Evolutionary conservation across 192 early-diverging fungal species (phyloP), one percentile per base, ranked within the genome.

Genomic region (Blastocladiella britannica): DNA sequence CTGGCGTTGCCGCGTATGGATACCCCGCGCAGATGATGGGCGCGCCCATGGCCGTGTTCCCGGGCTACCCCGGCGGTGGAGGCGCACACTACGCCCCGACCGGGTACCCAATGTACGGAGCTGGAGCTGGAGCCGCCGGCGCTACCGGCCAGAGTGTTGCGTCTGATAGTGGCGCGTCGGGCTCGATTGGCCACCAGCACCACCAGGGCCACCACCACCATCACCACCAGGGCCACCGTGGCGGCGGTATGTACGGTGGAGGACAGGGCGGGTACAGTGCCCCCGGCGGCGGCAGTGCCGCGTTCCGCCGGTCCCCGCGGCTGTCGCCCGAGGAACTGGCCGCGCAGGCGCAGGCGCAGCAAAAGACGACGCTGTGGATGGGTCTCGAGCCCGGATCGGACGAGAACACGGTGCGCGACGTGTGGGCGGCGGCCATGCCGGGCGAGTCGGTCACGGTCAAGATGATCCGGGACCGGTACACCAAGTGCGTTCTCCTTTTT

Each of bases 311-410:
- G 1, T 47, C 37, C 37, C 37, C 37, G 7, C 37, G 15, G 37
- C 37, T 47, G 15, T 47, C 37, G 6, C 37, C 37, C 15, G 37
- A 9, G 15, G 37, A 47, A 9, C 2, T 47, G 0, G 5, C 29
- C 29, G 29, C 29, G 29, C 29, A 30, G 29, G 12, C 12, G 15
- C 15, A 9, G 37, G 37, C 37, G 15, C 15, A 47, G 37, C n/a
- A 47, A 2, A 47, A 47, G 37, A 20, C 37, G 37, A 47, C 37
- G 37, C 37, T 47, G 15, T 47, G 37, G 37, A 47, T 47, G 37
- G 37, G 37, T 47, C 37, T 97, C 23, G 94, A 97, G 61, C 76
- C 85, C 5, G 95, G 94, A 91, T 95, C 95, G 94, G 91, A 92
- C 63, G 91, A 97, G 62, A 84, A 79, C 54, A 91, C 80, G 68